phyloP scores from a whole-genome alignment of 192 early-diverging fungal species.

The Mycoemilia scoparia region DNA sequence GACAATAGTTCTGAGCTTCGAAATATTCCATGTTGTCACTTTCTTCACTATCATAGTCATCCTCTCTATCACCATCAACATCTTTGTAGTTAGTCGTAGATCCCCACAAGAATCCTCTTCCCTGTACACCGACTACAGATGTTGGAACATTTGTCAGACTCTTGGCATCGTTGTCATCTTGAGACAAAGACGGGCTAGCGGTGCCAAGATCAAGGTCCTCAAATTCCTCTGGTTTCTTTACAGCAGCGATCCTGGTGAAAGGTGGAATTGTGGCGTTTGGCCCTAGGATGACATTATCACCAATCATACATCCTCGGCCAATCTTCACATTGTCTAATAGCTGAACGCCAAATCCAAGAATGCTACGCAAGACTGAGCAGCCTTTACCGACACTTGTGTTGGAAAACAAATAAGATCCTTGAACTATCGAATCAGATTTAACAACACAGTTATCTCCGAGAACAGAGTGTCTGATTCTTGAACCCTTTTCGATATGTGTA shows the following conservation, averaged over 20 bases:
- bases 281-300: conserved; percentile 46
- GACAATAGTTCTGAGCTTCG: conserved; percentile 13
- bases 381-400: conserved; percentile 45
- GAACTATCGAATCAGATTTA: conserved; percentile 55
- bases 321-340: conserved; percentile 48
- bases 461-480: conserved; percentile 53
- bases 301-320: conserved; percentile 54
- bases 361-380: conserved; percentile 43
- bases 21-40: conserved; percentile 1
- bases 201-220: conserved; percentile 24
- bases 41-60: conserved; percentile 17
- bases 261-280: conserved; percentile 46
- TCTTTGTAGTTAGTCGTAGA: conserved; percentile 12
- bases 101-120: conserved; percentile 42
- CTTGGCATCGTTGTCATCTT: conserved; percentile 2
- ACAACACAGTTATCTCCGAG: conserved; percentile 72
- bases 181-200: conserved; percentile 4
- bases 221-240: conserved; percentile 14
- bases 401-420: conserved; percentile 78
- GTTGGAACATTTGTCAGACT: conserved; percentile 6
- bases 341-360: conserved; percentile 54
- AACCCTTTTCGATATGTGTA: conserved; percentile 54
- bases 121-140: conserved; percentile 31
- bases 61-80: conserved; percentile 34
- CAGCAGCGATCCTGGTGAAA: conserved; percentile 40